A percentile compares a stretch with the other conserved stretches of the same genome.
Evolutionary conservation across 2,329 filamentous ascomycete genomes (phyloP).

Genomic region (Capronia epimyces): DNA sequence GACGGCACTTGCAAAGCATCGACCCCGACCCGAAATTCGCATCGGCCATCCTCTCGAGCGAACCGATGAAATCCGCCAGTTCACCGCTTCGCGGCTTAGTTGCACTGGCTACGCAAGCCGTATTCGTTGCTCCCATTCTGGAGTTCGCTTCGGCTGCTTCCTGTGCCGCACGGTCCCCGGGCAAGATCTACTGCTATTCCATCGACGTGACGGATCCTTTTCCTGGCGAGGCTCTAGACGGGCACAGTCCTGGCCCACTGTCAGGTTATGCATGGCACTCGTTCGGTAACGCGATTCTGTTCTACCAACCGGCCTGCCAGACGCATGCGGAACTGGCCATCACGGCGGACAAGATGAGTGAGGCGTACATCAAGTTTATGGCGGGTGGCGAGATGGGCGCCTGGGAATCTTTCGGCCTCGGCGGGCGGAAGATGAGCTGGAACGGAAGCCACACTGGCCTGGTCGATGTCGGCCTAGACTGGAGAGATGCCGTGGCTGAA

Average conservation of each 20-base stretch:
- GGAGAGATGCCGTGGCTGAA: too few species aligned
- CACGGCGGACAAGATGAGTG: conserved; percentile 1
- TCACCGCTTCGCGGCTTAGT: conserved; percentile 22
- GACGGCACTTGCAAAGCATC: conserved; percentile 35
- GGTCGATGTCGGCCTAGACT: background rate
- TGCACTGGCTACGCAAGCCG: conserved; percentile 37
- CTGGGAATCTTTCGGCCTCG: background rate
- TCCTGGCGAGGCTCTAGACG: too few species aligned
- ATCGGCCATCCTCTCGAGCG: background rate
- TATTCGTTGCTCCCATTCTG: conserved; percentile 42
- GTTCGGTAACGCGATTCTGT: background rate
- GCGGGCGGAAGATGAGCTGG: conserved; percentile 1
- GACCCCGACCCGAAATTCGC: background rate
- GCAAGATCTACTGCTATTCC: background rate
- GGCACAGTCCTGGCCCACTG: too few species aligned
- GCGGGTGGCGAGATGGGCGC: background rate
- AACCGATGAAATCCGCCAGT: conserved; percentile 18
- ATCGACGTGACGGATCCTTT: conserved; percentile 1
- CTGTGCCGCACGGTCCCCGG: conserved; percentile 31
- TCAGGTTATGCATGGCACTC: conserved; percentile 3
- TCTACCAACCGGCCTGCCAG: background rate
- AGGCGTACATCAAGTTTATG: background rate
- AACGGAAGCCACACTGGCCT: background rate
- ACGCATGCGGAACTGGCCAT: background rate
- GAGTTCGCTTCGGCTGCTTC: conserved; percentile 23